These are phyloP conservation scores for Pistacia integerrima DNA, from an alignment of 345 rosid genomes.

Conservation along the genomic window DNA sequence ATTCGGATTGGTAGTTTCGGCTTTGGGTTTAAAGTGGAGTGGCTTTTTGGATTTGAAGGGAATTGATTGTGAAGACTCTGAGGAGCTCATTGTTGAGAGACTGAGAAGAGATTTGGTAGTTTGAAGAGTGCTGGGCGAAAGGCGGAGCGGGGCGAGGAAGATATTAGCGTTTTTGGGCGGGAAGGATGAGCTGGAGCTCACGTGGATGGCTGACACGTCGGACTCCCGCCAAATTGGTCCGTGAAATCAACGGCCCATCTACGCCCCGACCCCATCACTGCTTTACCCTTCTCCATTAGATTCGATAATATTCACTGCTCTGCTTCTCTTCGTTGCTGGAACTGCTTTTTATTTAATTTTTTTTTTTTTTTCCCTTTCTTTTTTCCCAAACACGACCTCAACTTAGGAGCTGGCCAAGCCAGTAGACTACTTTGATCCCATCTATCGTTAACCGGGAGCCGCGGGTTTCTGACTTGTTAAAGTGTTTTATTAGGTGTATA, in stretches of 20 bases:
- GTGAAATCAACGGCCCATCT: constrained; percentile 99
- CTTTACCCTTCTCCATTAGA: constrained; percentile 95
- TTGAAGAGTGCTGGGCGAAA: neutral
- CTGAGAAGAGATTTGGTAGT: neutral
- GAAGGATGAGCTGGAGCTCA: constrained; percentile 33
- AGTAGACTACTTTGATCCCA: no score
- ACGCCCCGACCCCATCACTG: constrained; percentile 89
- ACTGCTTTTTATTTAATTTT: no score
- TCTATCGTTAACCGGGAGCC: no score
- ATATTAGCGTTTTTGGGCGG: constrained; percentile 36
- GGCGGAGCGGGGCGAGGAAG: neutral
- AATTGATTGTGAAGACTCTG: constrained; percentile 34
- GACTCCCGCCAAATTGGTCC: constrained; percentile 28
- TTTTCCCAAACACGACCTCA: neutral
- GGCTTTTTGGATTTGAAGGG: constrained; percentile 50
- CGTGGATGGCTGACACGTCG: constrained; percentile 42
- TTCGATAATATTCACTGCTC: neutral
- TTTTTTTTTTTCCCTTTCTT: no score
- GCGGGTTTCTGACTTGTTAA: no score
- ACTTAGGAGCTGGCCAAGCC: neutral
- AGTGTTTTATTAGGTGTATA: no score
- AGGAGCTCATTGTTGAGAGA: constrained; percentile 31
- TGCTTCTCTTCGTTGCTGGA: neutral
- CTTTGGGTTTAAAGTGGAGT: constrained; percentile 18
- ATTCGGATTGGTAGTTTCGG: constrained; percentile 13